phyloP scores from a whole-genome alignment of 1,284 basidiomycete species.

The Pulveroboletus sp. region DNA sequence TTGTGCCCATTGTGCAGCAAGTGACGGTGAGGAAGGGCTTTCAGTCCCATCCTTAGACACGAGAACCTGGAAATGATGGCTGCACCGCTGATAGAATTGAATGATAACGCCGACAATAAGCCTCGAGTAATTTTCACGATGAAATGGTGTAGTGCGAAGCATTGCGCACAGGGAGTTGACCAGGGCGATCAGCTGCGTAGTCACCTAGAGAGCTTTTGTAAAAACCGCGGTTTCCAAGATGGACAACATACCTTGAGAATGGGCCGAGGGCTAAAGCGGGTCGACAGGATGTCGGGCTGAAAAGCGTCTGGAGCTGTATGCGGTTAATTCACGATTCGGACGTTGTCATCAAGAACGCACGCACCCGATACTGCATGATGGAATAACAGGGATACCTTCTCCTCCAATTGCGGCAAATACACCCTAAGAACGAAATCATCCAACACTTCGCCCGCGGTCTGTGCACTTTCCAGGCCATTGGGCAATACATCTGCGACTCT shows the following conservation, averaged over 20 bases:
- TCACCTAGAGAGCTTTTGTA: constrained; percentile 53
- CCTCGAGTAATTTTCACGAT: constrained; percentile 91
- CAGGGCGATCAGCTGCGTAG: constrained; percentile 83
- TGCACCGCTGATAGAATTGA: constrained; percentile 95
- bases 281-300: constrained; percentile 70
- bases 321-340: constrained; percentile 9
- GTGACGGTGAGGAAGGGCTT: constrained; percentile 46
- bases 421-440: constrained; percentile 95
- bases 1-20: constrained; percentile 90
- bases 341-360: constrained; percentile 17
- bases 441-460: constrained; percentile 74
- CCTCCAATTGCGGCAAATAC: constrained; percentile 94
- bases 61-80: constrained; percentile 80
- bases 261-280: constrained; percentile 64
- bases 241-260: constrained; percentile 68
- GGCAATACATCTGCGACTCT: constrained; percentile 74
- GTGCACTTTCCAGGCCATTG: constrained; percentile 68
- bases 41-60: constrained; percentile 50
- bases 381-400: constrained; percentile 89
- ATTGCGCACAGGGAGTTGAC: constrained; percentile 93
- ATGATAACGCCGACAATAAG: constrained; percentile 94
- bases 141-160: constrained; percentile 94
- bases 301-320: constrained; percentile 78
- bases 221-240: background rate
- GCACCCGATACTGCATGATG: constrained; percentile 81